These are phyloP conservation scores for Cryptococcus sp. DNA, from an alignment of 1,284 basidiomycete genomes.

Conservation along the genomic window DNA sequence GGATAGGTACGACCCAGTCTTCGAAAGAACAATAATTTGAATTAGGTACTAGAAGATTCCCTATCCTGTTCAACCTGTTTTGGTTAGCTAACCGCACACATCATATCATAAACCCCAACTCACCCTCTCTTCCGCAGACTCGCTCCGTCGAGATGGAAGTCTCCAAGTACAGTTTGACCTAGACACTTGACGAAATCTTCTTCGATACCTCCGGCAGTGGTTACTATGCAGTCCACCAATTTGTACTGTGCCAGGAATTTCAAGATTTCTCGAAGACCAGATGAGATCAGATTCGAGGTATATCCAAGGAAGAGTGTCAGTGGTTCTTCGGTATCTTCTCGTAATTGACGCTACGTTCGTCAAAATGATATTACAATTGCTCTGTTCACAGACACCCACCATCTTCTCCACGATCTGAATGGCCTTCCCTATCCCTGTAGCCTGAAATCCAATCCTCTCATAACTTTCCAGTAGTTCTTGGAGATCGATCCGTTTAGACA, in stretches of 20 bases:
- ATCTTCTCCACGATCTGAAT: conserved; percentile 54
- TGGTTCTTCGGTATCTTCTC: conserved; percentile 38
- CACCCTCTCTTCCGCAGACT: conserved; percentile 73
- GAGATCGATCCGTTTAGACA: conserved; percentile 67
- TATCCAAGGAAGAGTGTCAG: conserved; percentile 88
- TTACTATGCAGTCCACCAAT: conserved; percentile 84
- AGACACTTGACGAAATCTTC: conserved; percentile 99
- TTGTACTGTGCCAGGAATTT: conserved; percentile 90
- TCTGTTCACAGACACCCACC: conserved; percentile 31
- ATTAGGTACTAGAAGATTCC: conserved; percentile 96
- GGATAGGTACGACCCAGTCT: conserved; percentile 94
- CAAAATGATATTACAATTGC: not conserved
- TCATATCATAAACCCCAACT: conserved; percentile 5
- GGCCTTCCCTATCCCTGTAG: conserved; percentile 80
- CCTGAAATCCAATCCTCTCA: conserved; percentile 91
- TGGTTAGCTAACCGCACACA: not conserved
- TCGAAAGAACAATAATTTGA: conserved; percentile 99
- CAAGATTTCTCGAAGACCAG: conserved; percentile 90
- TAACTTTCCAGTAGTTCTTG: conserved; percentile 72
- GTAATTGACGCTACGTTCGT: conserved; percentile 30
- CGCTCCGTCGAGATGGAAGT: conserved; percentile 88
- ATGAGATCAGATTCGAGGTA: conserved; percentile 98
- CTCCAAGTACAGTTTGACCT: conserved; percentile 89
- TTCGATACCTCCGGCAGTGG: conserved; percentile 96
- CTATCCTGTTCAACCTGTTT: conserved; percentile 79